These are phyloP conservation scores for Oryza meridionalis DNA, from an alignment of 176 grass and related monocot species.

Conservation along the genomic window DNA sequence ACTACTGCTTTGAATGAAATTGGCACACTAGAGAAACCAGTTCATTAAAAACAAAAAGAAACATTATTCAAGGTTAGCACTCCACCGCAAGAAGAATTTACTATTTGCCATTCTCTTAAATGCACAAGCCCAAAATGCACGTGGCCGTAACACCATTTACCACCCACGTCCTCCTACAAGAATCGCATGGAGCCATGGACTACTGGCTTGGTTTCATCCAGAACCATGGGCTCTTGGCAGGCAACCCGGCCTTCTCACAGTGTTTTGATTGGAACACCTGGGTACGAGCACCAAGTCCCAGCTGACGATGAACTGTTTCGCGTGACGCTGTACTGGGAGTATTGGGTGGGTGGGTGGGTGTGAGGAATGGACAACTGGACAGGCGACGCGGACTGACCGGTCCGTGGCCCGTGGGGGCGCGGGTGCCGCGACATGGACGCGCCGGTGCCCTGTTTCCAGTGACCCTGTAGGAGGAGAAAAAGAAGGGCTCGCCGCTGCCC, in stretches of 20 bases:
- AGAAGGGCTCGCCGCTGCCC: background rate
- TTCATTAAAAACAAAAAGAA: too few species aligned
- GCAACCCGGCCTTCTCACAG: background rate
- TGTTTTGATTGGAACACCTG: slow-evolving; percentile 27
- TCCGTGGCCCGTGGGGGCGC: background rate
- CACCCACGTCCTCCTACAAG: too few species aligned
- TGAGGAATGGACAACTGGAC: background rate
- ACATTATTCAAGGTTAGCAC: too few species aligned
- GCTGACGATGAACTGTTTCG: background rate
- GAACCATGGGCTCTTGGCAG: background rate
- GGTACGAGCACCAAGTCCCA: too few species aligned
- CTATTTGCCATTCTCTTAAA: too few species aligned
- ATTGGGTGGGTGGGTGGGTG: background rate
- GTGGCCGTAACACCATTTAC: too few species aligned
- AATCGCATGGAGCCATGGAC: too few species aligned
- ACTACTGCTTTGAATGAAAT: too few species aligned
- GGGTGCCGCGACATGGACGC: slow-evolving; percentile 6
- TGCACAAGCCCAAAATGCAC: too few species aligned
- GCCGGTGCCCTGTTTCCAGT: background rate
- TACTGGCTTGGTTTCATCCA: background rate
- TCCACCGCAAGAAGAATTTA: too few species aligned
- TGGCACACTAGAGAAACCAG: too few species aligned
- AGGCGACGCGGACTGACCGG: background rate
- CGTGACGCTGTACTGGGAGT: background rate
- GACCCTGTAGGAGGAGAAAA: slow-evolving; percentile 2